These are phyloP conservation scores for Limonium bicolor DNA, from an alignment of 148 eudicot genomes.

Conservation along the genomic window DNA sequence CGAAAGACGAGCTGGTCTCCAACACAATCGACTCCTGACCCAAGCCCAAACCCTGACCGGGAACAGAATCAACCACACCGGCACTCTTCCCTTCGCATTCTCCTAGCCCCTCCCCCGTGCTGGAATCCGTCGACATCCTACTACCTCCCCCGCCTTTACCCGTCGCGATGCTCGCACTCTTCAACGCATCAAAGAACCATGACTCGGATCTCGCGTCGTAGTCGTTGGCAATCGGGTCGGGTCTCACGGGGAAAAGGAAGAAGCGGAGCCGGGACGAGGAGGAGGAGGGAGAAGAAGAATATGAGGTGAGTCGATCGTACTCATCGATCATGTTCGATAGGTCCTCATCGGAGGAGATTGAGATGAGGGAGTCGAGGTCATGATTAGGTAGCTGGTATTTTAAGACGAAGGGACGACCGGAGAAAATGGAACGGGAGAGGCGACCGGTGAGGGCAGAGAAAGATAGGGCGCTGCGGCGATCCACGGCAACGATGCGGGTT, in stretches of 20 bases:
- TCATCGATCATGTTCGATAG: conserved; percentile 75
- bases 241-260: conserved; percentile 40
- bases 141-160: conserved; percentile 16
- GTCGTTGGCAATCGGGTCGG: conserved; percentile 15
- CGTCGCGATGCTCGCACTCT: conserved; percentile 25
- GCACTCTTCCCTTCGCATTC: conserved; percentile 16
- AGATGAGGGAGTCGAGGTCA: conserved; percentile 71
- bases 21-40: conserved; percentile 37
- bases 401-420: conserved; percentile 26
- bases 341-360: conserved; percentile 69
- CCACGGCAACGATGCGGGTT: conserved; percentile 58
- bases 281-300: conserved; percentile 12
- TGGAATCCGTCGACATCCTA: conserved; percentile 17
- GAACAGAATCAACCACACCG: conserved; percentile 6
- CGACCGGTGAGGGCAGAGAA: conserved; percentile 27
- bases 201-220: conserved; percentile 38
- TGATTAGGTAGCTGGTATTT: conserved; percentile 79
- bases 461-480: conserved; percentile 25
- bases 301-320: conserved; percentile 40
- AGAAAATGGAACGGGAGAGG: conserved; percentile 28
- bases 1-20: conserved; percentile 53
- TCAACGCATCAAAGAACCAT: conserved; percentile 54
- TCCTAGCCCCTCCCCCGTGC: conserved; percentile 10
- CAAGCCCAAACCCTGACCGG: conserved; percentile 4
- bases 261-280: conserved; percentile 42